phyloP scores from a whole-genome alignment of 1,139 yeast species.

The Chernovozyma aurita region DNA sequence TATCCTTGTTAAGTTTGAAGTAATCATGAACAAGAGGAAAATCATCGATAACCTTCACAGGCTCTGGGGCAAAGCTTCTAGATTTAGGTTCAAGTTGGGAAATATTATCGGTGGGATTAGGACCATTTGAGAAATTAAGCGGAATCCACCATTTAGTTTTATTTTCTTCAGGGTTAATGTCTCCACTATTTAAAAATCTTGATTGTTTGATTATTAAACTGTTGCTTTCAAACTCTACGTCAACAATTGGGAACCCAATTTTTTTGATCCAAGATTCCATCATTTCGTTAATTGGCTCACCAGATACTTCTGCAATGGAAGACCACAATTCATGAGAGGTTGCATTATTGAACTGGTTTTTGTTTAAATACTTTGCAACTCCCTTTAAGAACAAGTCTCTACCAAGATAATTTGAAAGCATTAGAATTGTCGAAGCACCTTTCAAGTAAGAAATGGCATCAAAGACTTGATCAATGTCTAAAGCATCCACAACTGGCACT shows the following conservation, averaged over 20 bases:
- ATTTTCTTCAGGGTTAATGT: constrained; percentile 69
- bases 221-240: constrained; percentile 47
- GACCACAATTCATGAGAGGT: constrained; percentile 78
- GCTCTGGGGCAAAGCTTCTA: constrained; percentile 5
- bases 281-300: constrained; percentile 64
- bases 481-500: constrained; percentile 51
- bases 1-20: constrained; percentile 59
- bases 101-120: constrained; percentile 6
- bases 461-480: constrained; percentile 54
- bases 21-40: constrained; percentile 21
- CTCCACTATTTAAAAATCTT: constrained; percentile 77
- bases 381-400: constrained; percentile 65
- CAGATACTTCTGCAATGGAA: constrained; percentile 67
- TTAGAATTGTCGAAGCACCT: constrained; percentile 72
- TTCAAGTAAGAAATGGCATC: constrained; percentile 67
- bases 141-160: constrained; percentile 77
- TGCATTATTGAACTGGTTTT: constrained; percentile 73
- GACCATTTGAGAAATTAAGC: constrained; percentile 39
- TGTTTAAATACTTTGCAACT: constrained; percentile 63
- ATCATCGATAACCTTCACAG: constrained; percentile 17
- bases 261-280: constrained; percentile 83
- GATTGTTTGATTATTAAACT: constrained; percentile 58
- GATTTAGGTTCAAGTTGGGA: constrained; percentile 15
- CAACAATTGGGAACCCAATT: constrained; percentile 79
- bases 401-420: constrained; percentile 69